A percentile compares a stretch with the other conserved stretches of the same genome.
phyloP scores from a whole-genome alignment of 352 stramenopile species.

The Phytophthora foliorum region DNA sequence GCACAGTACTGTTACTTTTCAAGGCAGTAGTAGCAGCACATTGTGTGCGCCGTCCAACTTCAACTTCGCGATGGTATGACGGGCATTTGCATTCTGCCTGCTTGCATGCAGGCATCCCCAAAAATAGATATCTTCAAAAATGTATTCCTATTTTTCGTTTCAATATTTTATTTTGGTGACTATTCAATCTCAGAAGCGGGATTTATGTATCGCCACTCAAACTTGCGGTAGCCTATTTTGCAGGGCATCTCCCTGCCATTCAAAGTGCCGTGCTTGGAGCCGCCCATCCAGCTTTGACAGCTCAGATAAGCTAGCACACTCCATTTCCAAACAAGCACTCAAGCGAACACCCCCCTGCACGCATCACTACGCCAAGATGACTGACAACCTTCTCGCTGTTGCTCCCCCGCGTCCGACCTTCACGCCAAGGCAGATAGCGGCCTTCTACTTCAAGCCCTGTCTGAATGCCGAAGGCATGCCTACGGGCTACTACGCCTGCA shows the following conservation, averaged over 20 bases:
- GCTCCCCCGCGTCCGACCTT: not conserved
- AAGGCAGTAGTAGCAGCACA: too few relatives aligned
- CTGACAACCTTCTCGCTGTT: slow-evolving; percentile 15
- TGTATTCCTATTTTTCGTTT: slow-evolving; percentile 10
- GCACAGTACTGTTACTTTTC: too few relatives aligned
- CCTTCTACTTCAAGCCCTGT: slow-evolving; percentile 16
- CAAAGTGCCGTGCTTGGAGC: not conserved
- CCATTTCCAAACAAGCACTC: slow-evolving; percentile 11
- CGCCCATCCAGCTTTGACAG: not conserved
- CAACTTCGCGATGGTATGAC: too few relatives aligned
- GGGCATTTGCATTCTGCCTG: too few relatives aligned
- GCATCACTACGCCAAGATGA: not conserved
- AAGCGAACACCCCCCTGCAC: not conserved
- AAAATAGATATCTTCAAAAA: slow-evolving; percentile 17
- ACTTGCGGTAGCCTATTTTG: slow-evolving; percentile 8
- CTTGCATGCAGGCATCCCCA: not conserved
- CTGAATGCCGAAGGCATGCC: slow-evolving; percentile 2
- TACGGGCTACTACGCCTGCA: slow-evolving; percentile 10
- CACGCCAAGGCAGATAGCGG: slow-evolving; percentile 2
- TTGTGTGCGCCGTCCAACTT: too few relatives aligned
- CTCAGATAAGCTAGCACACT: not conserved
- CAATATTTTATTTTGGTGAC: slow-evolving; percentile 9
- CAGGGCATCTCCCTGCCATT: not conserved
- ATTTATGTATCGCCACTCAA: slow-evolving; percentile 7
- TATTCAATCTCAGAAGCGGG: not conserved